Evolutionary conservation across 2,329 filamentous ascomycete genomes (phyloP).

Genomic region (Microcyclospora pomicola): DNA sequence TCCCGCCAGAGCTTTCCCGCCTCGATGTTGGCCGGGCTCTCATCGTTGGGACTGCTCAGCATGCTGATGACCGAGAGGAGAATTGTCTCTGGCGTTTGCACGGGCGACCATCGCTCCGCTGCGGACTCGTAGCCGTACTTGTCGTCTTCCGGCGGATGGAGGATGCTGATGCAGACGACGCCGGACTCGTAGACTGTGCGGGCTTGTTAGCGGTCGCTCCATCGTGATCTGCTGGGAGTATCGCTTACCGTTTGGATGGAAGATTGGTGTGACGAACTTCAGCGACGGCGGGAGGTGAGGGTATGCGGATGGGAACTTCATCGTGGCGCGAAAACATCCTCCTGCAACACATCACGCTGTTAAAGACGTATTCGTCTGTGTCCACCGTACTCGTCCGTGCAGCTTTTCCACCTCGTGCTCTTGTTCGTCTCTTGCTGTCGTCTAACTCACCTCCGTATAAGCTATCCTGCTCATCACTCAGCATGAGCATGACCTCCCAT

Average conservation of each 20-base stretch:
- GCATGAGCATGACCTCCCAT: conserved; percentile 99
- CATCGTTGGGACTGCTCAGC: conserved; percentile 83
- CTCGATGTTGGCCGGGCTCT: conserved; percentile 90
- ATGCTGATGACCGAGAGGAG: conserved; percentile 84
- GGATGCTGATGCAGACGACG: conserved; percentile 88
- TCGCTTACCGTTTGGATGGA: conserved; percentile 71
- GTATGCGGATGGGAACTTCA: conserved; percentile 75
- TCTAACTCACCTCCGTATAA: conserved; percentile 66
- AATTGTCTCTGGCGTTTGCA: conserved; percentile 91
- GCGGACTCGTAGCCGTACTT: conserved; percentile 86
- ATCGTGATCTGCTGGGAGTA: not conserved
- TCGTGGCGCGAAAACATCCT: conserved; percentile 76
- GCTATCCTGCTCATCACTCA: conserved; percentile 63
- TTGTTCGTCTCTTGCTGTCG: not conserved
- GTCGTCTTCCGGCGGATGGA: conserved; percentile 90
- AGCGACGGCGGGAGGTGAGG: conserved; percentile 79
- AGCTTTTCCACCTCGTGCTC: too few species aligned
- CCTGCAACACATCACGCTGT: conserved; percentile 36
- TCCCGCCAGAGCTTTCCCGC: conserved; percentile 80
- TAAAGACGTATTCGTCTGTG: too few species aligned
- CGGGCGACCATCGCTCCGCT: conserved; percentile 82
- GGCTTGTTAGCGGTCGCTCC: not conserved
- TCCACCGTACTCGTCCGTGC: too few species aligned
- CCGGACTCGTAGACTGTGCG: conserved; percentile 62
- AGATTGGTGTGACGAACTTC: conserved; percentile 73